These are phyloP conservation scores for Cicer cuneatum DNA, from an alignment of 306 rosid species.

Conservation along the genomic window DNA sequence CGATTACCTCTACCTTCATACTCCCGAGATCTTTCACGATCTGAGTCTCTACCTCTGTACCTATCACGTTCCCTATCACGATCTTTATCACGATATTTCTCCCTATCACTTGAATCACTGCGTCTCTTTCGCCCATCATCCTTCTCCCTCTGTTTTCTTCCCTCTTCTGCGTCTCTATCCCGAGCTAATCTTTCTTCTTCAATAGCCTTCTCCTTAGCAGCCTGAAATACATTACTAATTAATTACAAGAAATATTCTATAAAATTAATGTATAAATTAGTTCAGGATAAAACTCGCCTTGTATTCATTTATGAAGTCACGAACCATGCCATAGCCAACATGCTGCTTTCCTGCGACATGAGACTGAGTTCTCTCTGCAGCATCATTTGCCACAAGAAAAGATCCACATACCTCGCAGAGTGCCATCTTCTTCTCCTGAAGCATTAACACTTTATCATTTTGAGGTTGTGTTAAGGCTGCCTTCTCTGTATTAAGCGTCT, in stretches of 20 bases:
- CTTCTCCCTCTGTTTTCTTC: constrained; percentile 84
- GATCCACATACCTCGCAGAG: constrained; percentile 99
- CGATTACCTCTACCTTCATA: constrained; percentile 72
- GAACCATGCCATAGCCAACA: constrained; percentile 99
- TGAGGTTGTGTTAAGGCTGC: constrained; percentile 76
- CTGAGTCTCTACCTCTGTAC: constrained; percentile 71
- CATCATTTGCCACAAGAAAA: constrained; percentile 98
- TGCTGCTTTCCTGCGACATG: constrained; percentile 98
- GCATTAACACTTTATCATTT: constrained; percentile 75
- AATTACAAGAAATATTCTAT: constrained; percentile 31
- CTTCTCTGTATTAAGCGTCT: constrained; percentile 85
- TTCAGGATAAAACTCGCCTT: constrained; percentile 59
- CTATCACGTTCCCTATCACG: constrained; percentile 78
- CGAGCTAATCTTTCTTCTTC: constrained; percentile 85
- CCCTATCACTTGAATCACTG: constrained; percentile 82
- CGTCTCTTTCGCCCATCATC: constrained; percentile 68
- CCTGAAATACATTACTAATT: constrained; percentile 55
- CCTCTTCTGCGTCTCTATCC: constrained; percentile 90
- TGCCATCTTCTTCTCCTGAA: constrained; percentile 98
- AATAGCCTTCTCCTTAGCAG: constrained; percentile 76
- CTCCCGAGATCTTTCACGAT: constrained; percentile 78
- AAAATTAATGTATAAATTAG: constrained; percentile 16
- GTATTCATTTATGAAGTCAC: constrained; percentile 83
- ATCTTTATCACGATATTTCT: constrained; percentile 69
- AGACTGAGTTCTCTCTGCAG: constrained; percentile 95